Evolutionary conservation across 1,139 yeast genomes (phyloP).

Genomic region (Saccharomyces hybrid): DNA sequence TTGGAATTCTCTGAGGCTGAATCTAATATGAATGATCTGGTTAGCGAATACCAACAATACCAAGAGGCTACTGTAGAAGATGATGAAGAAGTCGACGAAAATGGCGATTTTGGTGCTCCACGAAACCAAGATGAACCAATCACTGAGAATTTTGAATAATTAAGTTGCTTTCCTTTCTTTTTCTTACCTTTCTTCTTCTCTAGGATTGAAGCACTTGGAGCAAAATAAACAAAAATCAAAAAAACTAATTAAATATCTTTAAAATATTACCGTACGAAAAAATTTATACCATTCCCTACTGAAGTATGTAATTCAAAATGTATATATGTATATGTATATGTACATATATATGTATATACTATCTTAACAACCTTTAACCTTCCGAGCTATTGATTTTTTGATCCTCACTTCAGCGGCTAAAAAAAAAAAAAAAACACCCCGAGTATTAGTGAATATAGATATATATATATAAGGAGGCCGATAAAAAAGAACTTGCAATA

Average conservation of each 20-base stretch:
- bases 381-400: not conserved
- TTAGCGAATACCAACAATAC: slow-evolving; percentile 86
- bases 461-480: not conserved
- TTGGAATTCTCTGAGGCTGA: slow-evolving; percentile 85
- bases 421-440: not conserved
- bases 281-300: not conserved
- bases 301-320: not conserved
- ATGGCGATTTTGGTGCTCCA: slow-evolving; percentile 51
- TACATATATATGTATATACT: not conserved
- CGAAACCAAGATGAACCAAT: slow-evolving; percentile 42
- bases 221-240: not conserved
- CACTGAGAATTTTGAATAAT: slow-evolving; percentile 25
- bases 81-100: slow-evolving; percentile 56
- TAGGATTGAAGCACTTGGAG: not conserved
- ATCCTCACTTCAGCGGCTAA: not conserved
- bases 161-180: slow-evolving; percentile 4
- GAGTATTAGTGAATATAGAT: not conserved
- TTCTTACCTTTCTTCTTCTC: not conserved
- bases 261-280: not conserved
- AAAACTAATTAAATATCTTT: not conserved
- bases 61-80: slow-evolving; percentile 77
- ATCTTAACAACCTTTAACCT: not conserved
- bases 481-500: not conserved
- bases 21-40: slow-evolving; percentile 77
- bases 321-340: not conserved